A percentile compares a stretch with the other conserved stretches of the same genome.
Evolutionary conservation across 2,329 filamentous ascomycete genomes (phyloP).

Genomic region (Cladophialophora exuberans): DNA sequence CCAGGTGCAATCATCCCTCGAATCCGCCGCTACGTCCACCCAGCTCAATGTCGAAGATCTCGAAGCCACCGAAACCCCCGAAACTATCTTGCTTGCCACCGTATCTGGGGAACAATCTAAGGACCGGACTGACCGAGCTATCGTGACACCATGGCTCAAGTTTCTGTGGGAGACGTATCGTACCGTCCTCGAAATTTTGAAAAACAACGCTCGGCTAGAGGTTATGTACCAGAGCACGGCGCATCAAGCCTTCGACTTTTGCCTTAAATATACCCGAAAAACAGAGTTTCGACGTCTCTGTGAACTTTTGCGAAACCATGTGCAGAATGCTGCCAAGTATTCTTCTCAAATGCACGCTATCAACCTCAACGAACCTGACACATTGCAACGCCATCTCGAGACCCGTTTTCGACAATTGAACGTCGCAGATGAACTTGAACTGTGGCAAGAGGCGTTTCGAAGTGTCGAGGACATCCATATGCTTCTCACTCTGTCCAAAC

Average conservation of each 20-base stretch:
- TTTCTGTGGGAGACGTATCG: constrained; percentile 99
- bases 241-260: constrained; percentile 98
- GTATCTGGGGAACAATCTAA: constrained; percentile 97
- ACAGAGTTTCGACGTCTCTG: constrained; percentile 98
- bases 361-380: constrained; percentile 97
- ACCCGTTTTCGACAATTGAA: constrained; percentile 98
- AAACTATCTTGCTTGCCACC: constrained; percentile 95
- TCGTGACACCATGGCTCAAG: constrained; percentile 98
- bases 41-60: constrained; percentile 80
- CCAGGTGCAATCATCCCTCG: constrained; percentile 85
- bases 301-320: constrained; percentile 96
- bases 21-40: constrained; percentile 64
- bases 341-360: constrained; percentile 99
- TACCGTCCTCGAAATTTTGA: constrained; percentile 95
- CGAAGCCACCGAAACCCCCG: constrained; percentile 94
- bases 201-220: constrained; percentile 97
- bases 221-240: constrained; percentile 98
- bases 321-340: constrained; percentile 98
- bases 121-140: constrained; percentile 95
- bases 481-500: constrained; percentile 94
- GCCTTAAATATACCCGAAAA: constrained; percentile 96
- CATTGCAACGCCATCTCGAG: constrained; percentile 93
- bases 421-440: constrained; percentile 93
- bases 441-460: constrained; percentile 99
- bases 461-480: constrained; percentile 99